A percentile compares a stretch with the other conserved stretches of the same genome.
These are phyloP conservation scores for Fusarium torreyae DNA, from an alignment of 2,329 filamentous ascomycete genomes.

Conservation along the genomic window DNA sequence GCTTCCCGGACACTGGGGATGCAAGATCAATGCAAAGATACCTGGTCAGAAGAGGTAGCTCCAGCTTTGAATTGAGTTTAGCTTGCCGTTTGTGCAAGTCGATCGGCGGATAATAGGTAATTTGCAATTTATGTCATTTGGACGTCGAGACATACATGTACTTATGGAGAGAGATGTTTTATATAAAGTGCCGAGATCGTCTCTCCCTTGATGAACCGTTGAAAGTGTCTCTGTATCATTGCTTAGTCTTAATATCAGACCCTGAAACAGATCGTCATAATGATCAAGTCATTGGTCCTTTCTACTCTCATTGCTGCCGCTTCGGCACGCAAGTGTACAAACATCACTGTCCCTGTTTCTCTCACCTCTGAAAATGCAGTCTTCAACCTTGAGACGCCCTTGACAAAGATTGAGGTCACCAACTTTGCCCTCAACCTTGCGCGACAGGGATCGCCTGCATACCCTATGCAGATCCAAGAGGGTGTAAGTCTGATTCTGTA, in stretches of 20 bases:
- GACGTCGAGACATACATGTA: not conserved
- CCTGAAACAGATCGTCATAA: conserved; percentile 20
- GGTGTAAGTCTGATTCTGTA: conserved; percentile 54
- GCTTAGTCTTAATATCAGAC: conserved; percentile 11
- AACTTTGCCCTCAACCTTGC: conserved; percentile 68
- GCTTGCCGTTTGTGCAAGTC: conserved; percentile 8
- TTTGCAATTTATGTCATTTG: conserved; percentile 28
- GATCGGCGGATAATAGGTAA: conserved; percentile 28
- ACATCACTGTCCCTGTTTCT: conserved; percentile 70
- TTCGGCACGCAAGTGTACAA: conserved; percentile 58
- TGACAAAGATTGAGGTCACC: conserved; percentile 70
- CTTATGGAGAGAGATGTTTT: not conserved
- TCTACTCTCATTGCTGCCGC: conserved; percentile 48
- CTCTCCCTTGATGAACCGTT: conserved; percentile 19
- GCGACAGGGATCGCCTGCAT: conserved; percentile 64
- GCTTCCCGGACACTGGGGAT: not conserved
- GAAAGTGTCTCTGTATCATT: conserved; percentile 2
- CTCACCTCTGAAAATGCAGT: conserved; percentile 68
- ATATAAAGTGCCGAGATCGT: conserved; percentile 36
- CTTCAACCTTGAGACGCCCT: conserved; percentile 65
- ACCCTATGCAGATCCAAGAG: conserved; percentile 59
- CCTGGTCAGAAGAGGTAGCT: not conserved
- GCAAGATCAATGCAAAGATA: conserved; percentile 5
- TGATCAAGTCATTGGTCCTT: conserved; percentile 45
- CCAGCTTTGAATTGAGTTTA: not conserved